Evolutionary conservation across 140 eudicot genomes (phyloP).

Genomic region (Stevia rebaudiana): DNA sequence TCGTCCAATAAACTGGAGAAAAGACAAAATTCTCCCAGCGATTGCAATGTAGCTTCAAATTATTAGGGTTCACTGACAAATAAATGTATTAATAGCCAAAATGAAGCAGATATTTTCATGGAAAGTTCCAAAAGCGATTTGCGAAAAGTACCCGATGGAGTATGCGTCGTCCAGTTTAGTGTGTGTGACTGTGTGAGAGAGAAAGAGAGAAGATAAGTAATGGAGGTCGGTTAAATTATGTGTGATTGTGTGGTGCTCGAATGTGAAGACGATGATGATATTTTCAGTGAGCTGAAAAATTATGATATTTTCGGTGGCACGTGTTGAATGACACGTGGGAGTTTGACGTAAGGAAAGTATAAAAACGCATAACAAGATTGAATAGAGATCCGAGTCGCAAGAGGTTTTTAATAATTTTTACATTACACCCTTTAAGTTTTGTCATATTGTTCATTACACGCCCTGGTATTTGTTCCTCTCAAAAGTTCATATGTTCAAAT

Average conservation of each 20-base stretch:
- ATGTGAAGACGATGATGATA: conserved; percentile 30
- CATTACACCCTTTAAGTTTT: background rate
- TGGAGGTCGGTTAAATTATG: conserved; percentile 8
- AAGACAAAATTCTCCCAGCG: background rate
- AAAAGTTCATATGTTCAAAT: too few species aligned
- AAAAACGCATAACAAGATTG: conserved; percentile 22
- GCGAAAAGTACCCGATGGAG: conserved; percentile 14
- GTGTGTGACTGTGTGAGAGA: conserved; percentile 4
- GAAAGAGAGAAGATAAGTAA: conserved; percentile 23
- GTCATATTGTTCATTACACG: background rate
- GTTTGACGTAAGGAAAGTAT: conserved; percentile 9
- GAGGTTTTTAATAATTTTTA: background rate
- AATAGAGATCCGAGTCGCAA: conserved; percentile 26
- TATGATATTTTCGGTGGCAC: conserved; percentile 19
- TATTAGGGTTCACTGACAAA: background rate
- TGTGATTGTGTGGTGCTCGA: conserved; percentile 34
- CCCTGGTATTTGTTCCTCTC: too few species aligned
- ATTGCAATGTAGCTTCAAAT: conserved; percentile 21
- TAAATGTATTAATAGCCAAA: conserved; percentile 24
- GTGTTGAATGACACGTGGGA: conserved; percentile 28
- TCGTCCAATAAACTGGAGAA: conserved; percentile 1
- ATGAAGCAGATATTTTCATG: conserved; percentile 25
- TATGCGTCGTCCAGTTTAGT: conserved; percentile 13
- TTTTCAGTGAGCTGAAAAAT: conserved; percentile 11
- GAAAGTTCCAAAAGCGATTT: conserved; percentile 27